Conservation (phyloP, 2,329 filamentous ascomycete genomes). For the Sordariomycetes sp. region DNA sequence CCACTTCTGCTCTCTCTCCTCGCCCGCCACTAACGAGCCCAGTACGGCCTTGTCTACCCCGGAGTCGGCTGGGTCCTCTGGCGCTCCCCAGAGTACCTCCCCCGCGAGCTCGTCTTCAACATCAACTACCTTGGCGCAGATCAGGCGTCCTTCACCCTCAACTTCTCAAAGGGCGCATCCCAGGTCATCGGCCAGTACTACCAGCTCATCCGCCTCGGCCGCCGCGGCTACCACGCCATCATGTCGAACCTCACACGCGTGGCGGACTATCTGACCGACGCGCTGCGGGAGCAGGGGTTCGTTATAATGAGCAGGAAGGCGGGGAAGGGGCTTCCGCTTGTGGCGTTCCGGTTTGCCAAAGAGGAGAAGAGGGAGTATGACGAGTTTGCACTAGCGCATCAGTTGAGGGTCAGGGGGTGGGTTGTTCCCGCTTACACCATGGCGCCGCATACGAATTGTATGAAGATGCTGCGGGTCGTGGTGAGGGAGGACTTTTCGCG, state of each 20-base stretch:
- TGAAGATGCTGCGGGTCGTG: conserved; percentile 88
- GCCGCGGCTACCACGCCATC: conserved; percentile 81
- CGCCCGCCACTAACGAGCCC: conserved; percentile 1
- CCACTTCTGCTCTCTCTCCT: not conserved
- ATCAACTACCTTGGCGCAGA: conserved; percentile 97
- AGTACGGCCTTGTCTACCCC: conserved; percentile 61
- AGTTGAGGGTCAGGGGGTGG: conserved; percentile 79
- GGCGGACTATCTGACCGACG: conserved; percentile 70
- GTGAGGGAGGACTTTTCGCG: conserved; percentile 86
- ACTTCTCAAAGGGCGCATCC: conserved; percentile 91
- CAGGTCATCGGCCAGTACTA: conserved; percentile 97
- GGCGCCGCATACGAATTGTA: conserved; percentile 70
- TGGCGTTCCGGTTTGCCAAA: conserved; percentile 67
- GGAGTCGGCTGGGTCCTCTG: conserved; percentile 92
- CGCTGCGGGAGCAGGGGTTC: conserved; percentile 66
- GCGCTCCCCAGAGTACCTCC: conserved; percentile 71
- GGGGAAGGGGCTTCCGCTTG: conserved; percentile 73
- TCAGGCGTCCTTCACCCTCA: conserved; percentile 90
- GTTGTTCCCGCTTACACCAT: conserved; percentile 94
- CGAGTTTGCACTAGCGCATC: conserved; percentile 71
- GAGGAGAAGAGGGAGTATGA: conserved; percentile 44
- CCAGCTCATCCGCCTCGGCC: conserved; percentile 87
- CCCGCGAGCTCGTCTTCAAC: conserved; percentile 91
- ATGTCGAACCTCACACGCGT: conserved; percentile 89
- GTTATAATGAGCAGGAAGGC: conserved; percentile 72